phyloP scores from a whole-genome alignment of 164 flowering plant genomes.

The Macadamia tetraphylla region DNA sequence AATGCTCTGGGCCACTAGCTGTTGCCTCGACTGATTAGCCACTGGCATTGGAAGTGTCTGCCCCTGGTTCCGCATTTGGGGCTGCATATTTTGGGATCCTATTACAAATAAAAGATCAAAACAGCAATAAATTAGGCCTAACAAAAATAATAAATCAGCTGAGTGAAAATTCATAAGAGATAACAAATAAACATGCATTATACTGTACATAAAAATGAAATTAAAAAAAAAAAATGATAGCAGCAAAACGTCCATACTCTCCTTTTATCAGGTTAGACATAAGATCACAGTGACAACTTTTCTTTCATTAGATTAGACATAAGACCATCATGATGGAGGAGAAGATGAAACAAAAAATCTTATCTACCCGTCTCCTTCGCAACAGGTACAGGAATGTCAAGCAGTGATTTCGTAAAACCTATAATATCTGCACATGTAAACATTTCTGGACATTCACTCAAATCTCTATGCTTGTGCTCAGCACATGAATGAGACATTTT shows the following conservation, averaged over 20 bases:
- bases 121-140: not conserved
- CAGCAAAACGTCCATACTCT: too few species aligned
- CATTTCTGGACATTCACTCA: too few species aligned
- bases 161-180: not conserved
- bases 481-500: too few species aligned
- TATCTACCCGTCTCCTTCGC: not conserved
- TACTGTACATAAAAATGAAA: not conserved
- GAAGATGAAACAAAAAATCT: not conserved
- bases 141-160: not conserved
- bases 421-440: too few species aligned
- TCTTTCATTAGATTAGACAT: too few species aligned
- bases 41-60: conserved; percentile 40
- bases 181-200: not conserved
- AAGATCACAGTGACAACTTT: not conserved
- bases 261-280: not conserved
- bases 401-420: conserved; percentile 2
- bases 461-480: too few species aligned
- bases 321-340: not conserved
- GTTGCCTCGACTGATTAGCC: conserved; percentile 57
- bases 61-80: conserved; percentile 57
- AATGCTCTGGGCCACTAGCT: conserved; percentile 42
- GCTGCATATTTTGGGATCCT: conserved; percentile 44
- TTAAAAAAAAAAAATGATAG: not conserved
- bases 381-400: not conserved
- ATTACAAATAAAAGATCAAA: not conserved